phyloP scores from a whole-genome alignment of 257 asterid genomes.

The Phtheirospermum japonicum region DNA sequence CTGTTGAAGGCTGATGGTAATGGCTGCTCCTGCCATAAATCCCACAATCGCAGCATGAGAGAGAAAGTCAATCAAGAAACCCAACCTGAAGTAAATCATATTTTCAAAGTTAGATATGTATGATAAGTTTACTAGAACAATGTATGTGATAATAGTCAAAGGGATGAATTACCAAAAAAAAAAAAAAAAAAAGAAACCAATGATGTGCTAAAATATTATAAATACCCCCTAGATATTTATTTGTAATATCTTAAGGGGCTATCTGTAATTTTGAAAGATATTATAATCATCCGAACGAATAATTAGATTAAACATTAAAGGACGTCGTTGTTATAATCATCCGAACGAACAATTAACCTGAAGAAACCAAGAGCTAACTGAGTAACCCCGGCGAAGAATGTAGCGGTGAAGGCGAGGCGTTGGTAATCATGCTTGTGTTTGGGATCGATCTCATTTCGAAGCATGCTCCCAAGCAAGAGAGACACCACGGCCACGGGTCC shows the following conservation, averaged over 20 bases:
- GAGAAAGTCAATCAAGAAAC: constrained; percentile 74
- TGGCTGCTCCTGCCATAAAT: constrained; percentile 79
- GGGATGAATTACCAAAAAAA: no score
- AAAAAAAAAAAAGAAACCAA: no score
- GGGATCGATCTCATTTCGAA: constrained; percentile 59
- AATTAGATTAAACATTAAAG: no score
- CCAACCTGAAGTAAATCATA: constrained; percentile 46
- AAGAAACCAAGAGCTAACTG: constrained; percentile 65
- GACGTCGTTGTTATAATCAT: no score
- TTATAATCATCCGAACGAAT: no score
- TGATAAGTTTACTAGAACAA: no score
- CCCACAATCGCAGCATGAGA: constrained; percentile 79
- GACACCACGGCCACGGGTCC: constrained; percentile 90
- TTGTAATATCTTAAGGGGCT: no score
- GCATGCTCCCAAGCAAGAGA: constrained; percentile 67
- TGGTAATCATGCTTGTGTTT: constrained; percentile 45
- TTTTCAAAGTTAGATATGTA: no score
- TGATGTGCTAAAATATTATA: no score
- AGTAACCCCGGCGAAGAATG: constrained; percentile 69
- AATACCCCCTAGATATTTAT: no score
- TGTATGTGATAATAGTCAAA: no score
- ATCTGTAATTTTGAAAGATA: no score
- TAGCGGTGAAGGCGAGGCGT: constrained; percentile 74
- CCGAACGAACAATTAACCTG: constrained; percentile 36
- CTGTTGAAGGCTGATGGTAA: constrained; percentile 73